phyloP scores from a whole-genome alignment of 129 eudicot species.

The Erigeron canadensis region DNA sequence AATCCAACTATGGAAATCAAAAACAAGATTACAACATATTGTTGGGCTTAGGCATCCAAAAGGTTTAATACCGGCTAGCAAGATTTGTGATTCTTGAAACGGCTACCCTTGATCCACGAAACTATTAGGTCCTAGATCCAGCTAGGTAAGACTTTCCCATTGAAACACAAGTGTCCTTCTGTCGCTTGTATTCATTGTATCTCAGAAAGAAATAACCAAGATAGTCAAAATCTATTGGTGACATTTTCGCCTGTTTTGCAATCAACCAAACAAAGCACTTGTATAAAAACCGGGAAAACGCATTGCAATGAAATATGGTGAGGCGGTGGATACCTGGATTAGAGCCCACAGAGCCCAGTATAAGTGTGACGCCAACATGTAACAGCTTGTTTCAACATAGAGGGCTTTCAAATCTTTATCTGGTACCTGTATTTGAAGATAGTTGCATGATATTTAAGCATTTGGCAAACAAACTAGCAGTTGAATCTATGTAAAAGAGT shows the following conservation, averaged over 20 bases:
- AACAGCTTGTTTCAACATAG: constrained; percentile 71
- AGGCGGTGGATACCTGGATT: constrained; percentile 67
- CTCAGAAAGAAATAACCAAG: constrained; percentile 85
- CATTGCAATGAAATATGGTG: background rate
- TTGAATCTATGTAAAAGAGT: background rate
- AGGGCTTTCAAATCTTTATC: constrained; percentile 56
- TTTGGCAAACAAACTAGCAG: background rate
- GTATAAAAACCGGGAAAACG: background rate
- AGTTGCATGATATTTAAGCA: background rate
- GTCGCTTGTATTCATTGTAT: constrained; percentile 77
- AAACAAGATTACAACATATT: constrained; percentile 15
- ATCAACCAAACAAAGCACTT: background rate
- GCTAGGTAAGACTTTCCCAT: constrained; percentile 48
- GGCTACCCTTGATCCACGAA: background rate
- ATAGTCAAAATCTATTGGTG: constrained; percentile 91
- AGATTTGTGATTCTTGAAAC: constrained; percentile 19
- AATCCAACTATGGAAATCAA: constrained; percentile 15
- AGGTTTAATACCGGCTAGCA: constrained; percentile 17
- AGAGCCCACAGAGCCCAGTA: constrained; percentile 99
- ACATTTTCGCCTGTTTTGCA: constrained; percentile 74
- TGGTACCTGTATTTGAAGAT: constrained; percentile 47
- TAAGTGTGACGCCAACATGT: constrained; percentile 86
- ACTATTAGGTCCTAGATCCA: constrained; percentile 24
- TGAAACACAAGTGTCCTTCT: constrained; percentile 52
- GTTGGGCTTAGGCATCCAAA: background rate